Evolutionary conservation across 2,329 filamentous ascomycete genomes (phyloP).

Genomic region (Intubia oerlemansii): DNA sequence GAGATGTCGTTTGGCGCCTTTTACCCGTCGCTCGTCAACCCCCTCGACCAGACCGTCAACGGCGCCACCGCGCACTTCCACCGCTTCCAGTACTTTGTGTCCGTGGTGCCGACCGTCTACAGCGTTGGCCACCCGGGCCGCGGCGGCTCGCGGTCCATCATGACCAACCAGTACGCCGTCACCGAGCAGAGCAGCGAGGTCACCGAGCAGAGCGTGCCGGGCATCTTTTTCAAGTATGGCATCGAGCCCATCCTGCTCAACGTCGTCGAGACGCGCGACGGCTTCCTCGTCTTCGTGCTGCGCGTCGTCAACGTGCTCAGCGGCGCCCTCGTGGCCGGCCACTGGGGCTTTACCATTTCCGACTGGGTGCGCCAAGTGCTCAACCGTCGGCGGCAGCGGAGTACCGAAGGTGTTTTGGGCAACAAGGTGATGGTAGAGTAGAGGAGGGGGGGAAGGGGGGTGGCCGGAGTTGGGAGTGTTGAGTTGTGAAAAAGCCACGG

Average conservation of each 20-base stretch:
- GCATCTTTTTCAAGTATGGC: slow-evolving; percentile 96
- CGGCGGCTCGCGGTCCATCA: slow-evolving; percentile 35
- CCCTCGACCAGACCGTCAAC: slow-evolving; percentile 78
- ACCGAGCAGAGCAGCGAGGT: slow-evolving; percentile 65
- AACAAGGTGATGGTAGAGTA: slow-evolving; percentile 12
- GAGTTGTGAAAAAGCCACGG: too few species aligned
- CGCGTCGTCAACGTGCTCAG: slow-evolving; percentile 78
- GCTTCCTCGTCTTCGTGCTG: slow-evolving; percentile 54
- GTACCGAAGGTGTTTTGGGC: slow-evolving; percentile 25
- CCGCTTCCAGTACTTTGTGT: slow-evolving; percentile 97
- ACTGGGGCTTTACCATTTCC: slow-evolving; percentile 74
- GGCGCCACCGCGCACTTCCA: slow-evolving; percentile 59
- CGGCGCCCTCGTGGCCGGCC: slow-evolving; percentile 78
- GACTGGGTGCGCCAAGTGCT: slow-evolving; percentile 47
- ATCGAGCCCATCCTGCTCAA: slow-evolving; percentile 87
- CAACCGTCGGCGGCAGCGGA: slow-evolving; percentile 23
- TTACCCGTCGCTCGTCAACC: slow-evolving; percentile 84
- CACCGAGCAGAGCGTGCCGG: slow-evolving; percentile 52
- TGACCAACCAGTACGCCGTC: slow-evolving; percentile 95
- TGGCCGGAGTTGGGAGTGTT: not conserved
- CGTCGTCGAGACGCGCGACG: slow-evolving; percentile 61
- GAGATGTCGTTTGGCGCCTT: slow-evolving; percentile 95
- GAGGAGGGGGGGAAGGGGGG: not conserved
- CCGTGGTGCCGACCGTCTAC: slow-evolving; percentile 86
- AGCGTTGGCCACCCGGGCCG: slow-evolving; percentile 30